These are phyloP conservation scores for Pharus latifolius DNA, from an alignment of 176 grass and related monocot species.

Conservation along the genomic window DNA sequence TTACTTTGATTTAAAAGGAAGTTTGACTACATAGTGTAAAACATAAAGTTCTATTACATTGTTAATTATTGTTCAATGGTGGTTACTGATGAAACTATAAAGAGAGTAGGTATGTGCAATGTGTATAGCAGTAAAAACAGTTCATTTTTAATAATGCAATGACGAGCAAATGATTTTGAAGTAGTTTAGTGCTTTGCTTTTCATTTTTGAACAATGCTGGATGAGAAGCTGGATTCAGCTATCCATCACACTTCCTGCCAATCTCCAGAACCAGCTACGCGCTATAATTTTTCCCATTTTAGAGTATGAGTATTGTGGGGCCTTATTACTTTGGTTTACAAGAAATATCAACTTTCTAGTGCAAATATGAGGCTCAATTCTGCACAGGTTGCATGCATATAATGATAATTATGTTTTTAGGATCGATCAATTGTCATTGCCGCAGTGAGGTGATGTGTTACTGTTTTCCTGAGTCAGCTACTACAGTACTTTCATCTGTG, in stretches of 20 bases:
- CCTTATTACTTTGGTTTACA: neutral
- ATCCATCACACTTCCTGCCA: no score
- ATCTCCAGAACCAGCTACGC: no score
- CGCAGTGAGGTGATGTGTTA: conserved; percentile 4
- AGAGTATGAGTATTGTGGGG: no score
- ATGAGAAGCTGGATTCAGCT: no score
- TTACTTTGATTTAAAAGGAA: no score
- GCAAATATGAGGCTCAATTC: neutral
- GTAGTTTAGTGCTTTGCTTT: neutral
- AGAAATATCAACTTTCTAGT: neutral
- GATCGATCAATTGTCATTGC: neutral
- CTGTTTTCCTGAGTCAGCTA: conserved; percentile 19
- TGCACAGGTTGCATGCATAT: neutral
- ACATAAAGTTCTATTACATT: no score
- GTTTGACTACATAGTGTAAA: no score
- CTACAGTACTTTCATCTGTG: neutral
- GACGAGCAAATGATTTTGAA: conserved; percentile 23
- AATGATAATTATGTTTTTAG: neutral
- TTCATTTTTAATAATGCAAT: no score
- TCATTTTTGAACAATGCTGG: neutral
- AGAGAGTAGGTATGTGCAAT: neutral
- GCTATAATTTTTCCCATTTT: no score
- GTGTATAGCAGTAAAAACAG: neutral
- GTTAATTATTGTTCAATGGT: conserved; percentile 9
- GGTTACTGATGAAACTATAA: neutral